These are phyloP conservation scores for Hypoxylon sp. DNA, from an alignment of 2,329 filamentous ascomycete species.

Conservation along the genomic window DNA sequence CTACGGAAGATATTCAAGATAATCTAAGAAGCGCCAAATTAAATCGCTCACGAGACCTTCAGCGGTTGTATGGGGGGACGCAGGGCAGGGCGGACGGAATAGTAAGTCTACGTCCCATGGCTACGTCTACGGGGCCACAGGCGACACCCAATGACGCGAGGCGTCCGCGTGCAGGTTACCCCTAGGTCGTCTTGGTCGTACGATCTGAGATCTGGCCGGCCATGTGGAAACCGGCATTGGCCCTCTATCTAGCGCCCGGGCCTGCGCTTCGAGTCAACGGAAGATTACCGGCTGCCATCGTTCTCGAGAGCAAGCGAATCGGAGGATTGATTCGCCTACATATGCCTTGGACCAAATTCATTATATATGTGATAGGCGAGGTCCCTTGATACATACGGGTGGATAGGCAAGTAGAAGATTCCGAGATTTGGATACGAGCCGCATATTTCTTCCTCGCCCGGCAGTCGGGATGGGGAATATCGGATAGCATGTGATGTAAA, in stretches of 20 bases:
- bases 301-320: constrained; percentile 7
- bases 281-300: constrained; percentile 17
- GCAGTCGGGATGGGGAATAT: background rate
- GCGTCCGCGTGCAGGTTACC: constrained; percentile 16
- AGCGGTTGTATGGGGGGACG: constrained; percentile 5
- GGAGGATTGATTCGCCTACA: constrained; percentile 14
- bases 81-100: constrained; percentile 10
- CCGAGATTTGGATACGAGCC: constrained; percentile 1
- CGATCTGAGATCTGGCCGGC: constrained; percentile 33
- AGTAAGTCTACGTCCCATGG: constrained; percentile 30
- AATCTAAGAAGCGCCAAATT: constrained; percentile 4
- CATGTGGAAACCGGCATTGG: constrained; percentile 12
- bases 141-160: constrained; percentile 13
- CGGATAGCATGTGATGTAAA: background rate
- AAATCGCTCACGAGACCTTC: constrained; percentile 14
- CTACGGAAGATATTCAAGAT: background rate
- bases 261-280: constrained; percentile 14
- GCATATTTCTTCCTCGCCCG: background rate
- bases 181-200: constrained; percentile 28
- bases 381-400: background rate
- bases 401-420: background rate
- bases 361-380: background rate
- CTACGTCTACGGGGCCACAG: constrained; percentile 22
- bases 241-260: constrained; percentile 15
- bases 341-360: constrained; percentile 13